Conservation (phyloP, 768 basidiomycete genomes). For the Strobilomyces echinocephalus region DNA sequence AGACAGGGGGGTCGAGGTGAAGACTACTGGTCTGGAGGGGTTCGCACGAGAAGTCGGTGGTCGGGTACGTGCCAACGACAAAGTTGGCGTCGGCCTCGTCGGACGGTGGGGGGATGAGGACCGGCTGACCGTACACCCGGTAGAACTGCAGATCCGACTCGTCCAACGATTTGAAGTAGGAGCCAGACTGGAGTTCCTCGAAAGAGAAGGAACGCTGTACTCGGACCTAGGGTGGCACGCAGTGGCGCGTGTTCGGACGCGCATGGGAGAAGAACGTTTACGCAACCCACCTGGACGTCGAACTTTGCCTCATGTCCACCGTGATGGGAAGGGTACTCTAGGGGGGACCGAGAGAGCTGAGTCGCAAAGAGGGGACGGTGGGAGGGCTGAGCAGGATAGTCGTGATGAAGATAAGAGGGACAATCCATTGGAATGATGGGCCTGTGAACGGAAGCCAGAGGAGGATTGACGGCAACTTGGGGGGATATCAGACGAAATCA, state of each 20-base stretch:
- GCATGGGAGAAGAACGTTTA: background rate
- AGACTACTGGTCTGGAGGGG: background rate
- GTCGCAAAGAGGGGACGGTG: background rate
- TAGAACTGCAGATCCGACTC: slow-evolving; percentile 32
- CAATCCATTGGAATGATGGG: slow-evolving; percentile 11
- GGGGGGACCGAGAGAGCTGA: slow-evolving; percentile 2
- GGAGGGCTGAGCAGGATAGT: background rate
- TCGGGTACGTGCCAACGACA: slow-evolving; percentile 5
- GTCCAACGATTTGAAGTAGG: slow-evolving; percentile 28
- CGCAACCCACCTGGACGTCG: slow-evolving; percentile 18
- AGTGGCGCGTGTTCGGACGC: background rate
- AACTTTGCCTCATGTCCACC: slow-evolving; percentile 19
- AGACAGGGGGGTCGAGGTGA: slow-evolving; percentile 6
- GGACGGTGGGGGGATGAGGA: slow-evolving; percentile 23
- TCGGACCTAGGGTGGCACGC: slow-evolving; percentile 17
- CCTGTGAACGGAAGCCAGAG: slow-evolving; percentile 6
- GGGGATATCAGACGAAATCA: slow-evolving; percentile 1
- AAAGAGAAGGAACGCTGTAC: slow-evolving; percentile 31
- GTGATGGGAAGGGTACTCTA: background rate
- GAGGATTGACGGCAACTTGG: slow-evolving; percentile 21
- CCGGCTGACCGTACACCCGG: slow-evolving; percentile 29
- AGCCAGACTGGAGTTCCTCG: slow-evolving; percentile 32
- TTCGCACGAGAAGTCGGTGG: slow-evolving; percentile 1
- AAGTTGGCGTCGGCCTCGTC: slow-evolving; percentile 23
- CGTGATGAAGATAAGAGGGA: background rate